Evolutionary conservation across 2,329 filamentous ascomycete species (phyloP), one percentile per base, ranked within the genome.

Genomic region (Monosporascus sp.): DNA sequence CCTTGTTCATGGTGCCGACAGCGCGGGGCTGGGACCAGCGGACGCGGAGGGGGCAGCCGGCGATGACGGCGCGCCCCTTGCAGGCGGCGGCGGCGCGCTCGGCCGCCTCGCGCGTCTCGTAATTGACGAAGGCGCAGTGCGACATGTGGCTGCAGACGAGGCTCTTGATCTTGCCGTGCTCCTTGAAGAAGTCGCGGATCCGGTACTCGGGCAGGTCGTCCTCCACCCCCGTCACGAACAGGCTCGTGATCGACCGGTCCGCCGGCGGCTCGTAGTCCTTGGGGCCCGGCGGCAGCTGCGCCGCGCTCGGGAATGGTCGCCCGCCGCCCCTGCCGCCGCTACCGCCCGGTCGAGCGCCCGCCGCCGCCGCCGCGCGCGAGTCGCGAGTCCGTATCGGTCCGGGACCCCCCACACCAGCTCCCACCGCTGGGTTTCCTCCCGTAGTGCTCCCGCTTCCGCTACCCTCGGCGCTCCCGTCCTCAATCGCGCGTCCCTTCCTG

Each of bases 51-150:
- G 94, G 94, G 63, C 93, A 97, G 3, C 94, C 94, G 37, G 91
- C 86, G 63, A 99, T 90, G 7, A 97, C 84, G 0, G 91, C 91
- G 57, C 88, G 88, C 6, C 95, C 94, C 69, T 96, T 88, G 62
- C 91, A 93, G 20, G 89, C 84, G 36, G 84, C 84, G 0, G 94
- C 90, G 0, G 95, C 95, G 54, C 82, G 85, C 73, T 99, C 94
- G 0, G 95, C 94, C 1, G 83, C 87, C 57, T 90, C 85, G 53
- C 94, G 83, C 3, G 87, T 90, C 62, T 91, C 85, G 69, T 91
- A 99, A 73, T 99, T 99, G 73, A 99, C 79, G 67, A 97, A 99
- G 1, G 94, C 94, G 70, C 92, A 97, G 67, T 97, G 94, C 17
- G 93, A 93, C 76, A 96, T 91, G 74, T 99, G 94, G 7, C 92